Conservation (phyloP, 306 rosid genomes). For the Mucuna pruriens region DNA sequence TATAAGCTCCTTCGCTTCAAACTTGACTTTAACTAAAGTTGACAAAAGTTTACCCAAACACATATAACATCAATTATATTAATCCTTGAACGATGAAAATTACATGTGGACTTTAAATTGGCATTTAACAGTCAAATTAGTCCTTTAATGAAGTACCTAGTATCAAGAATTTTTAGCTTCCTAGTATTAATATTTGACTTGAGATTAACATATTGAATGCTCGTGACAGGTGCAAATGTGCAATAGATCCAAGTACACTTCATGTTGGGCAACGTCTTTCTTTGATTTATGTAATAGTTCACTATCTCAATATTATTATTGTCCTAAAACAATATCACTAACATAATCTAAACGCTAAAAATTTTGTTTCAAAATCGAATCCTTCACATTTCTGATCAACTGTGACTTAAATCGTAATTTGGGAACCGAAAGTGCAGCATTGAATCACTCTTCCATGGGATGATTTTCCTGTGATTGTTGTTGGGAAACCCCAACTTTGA, state of each 20-base stretch:
- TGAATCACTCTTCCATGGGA: conserved; percentile 73
- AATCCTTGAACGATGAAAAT: neutral
- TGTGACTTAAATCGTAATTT: neutral
- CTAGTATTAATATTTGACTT: neutral
- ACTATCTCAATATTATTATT: neutral
- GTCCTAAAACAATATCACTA: neutral
- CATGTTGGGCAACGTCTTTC: neutral
- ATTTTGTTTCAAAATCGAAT: neutral
- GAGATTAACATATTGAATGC: neutral
- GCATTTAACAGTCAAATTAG: neutral
- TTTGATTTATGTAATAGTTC: conserved; percentile 1
- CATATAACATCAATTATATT: too few relatives aligned
- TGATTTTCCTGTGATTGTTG: conserved; percentile 45
- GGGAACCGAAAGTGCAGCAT: neutral
- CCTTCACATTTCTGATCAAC: neutral
- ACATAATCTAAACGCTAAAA: conserved; percentile 13
- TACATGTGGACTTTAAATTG: neutral
- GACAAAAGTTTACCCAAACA: too few relatives aligned
- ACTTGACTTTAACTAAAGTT: too few relatives aligned
- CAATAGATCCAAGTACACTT: neutral
- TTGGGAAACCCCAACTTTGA: conserved; percentile 56
- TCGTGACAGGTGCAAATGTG: neutral
- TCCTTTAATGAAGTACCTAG: neutral
- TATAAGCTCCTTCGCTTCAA: too few relatives aligned
- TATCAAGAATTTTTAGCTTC: neutral